Conservation (phyloP, 140 eudicot species). For the Bidens hawaiensis region DNA sequence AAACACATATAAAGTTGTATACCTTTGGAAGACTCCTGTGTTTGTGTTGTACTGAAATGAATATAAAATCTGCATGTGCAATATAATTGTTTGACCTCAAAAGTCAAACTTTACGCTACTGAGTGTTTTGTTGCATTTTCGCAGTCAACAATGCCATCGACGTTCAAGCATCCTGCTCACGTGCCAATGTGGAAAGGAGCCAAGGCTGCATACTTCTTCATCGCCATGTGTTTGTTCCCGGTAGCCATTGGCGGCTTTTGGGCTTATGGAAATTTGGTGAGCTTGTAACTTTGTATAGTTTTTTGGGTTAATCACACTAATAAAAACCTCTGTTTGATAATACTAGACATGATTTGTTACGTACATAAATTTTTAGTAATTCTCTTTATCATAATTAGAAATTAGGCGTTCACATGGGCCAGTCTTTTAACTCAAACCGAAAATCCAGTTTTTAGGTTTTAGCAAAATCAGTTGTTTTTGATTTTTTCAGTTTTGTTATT, state of each 20-base stretch:
- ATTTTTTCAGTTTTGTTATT: no score
- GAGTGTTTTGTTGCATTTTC: not conserved
- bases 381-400: no score
- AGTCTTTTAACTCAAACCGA: no score
- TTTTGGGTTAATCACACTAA: no score
- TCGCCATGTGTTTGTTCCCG: conserved; percentile 84
- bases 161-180: conserved; percentile 85
- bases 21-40: not conserved
- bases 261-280: conserved; percentile 96
- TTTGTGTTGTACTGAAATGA: not conserved
- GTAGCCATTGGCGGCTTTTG: conserved; percentile 92
- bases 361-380: no score
- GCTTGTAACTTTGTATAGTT: no score
- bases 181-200: no score
- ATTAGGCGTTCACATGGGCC: no score
- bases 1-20: not conserved
- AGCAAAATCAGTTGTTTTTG: no score
- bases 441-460: no score
- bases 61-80: not conserved
- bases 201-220: conserved; percentile 70
- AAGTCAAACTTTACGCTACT: not conserved
- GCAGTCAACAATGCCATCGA: conserved; percentile 97
- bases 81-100: not conserved
- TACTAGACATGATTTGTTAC: no score
- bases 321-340: no score